Conservation (phyloP, 2,329 filamentous ascomycete genomes). For the Hypoxylon sp. region DNA sequence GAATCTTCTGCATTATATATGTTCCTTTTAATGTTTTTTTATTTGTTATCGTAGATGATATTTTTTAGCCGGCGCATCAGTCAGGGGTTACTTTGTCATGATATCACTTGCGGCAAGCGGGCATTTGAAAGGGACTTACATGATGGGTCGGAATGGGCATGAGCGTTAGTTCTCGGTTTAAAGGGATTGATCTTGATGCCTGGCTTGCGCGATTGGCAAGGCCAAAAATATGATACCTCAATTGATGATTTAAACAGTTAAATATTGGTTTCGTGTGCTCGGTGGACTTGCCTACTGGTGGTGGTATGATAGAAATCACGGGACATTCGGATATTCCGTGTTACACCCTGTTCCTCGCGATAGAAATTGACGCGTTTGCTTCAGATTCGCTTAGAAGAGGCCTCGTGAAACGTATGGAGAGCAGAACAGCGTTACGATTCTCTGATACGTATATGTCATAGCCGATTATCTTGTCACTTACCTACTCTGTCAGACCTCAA, state of each 20-base stretch:
- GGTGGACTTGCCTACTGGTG: background rate
- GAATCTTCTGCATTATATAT: background rate
- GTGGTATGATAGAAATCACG: no score
- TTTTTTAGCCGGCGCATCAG: conserved; percentile 28
- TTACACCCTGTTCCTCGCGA: no score
- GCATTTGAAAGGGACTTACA: background rate
- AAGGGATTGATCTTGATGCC: conserved; percentile 7
- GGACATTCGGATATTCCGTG: no score
- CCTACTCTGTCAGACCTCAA: no score
- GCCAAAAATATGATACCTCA: conserved; percentile 2
- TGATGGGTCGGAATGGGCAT: background rate
- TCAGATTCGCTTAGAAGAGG: no score
- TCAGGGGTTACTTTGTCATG: conserved; percentile 14
- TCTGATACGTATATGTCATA: no score
- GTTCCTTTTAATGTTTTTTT: conserved; percentile 13
- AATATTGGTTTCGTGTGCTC: background rate
- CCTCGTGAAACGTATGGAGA: no score
- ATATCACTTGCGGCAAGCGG: conserved; percentile 16
- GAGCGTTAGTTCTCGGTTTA: background rate
- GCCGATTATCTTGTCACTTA: no score
- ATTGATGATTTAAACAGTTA: background rate
- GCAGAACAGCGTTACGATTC: no score
- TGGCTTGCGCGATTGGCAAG: background rate
- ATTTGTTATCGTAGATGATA: background rate
- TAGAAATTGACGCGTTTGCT: no score